Percentiles rank a stretch among this genome's conserved stretches.
These are phyloP conservation scores for Dryas alaskensis DNA, from an alignment of 306 rosid species.

Conservation along the genomic window DNA sequence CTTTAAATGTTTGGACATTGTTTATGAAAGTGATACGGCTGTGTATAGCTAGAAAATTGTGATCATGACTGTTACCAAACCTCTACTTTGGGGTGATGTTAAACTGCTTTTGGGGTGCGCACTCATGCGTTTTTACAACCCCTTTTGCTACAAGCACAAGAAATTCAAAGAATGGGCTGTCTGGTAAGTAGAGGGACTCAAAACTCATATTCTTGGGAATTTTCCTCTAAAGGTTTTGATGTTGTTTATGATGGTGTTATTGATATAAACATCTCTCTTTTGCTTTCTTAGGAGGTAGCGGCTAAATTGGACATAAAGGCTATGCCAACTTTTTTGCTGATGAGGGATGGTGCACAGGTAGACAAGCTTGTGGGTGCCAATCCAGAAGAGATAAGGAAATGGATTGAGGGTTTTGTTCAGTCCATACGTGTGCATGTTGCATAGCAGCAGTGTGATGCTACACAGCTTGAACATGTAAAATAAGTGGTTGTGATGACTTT, in stretches of 20 bases:
- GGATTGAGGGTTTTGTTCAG: constrained; percentile 53
- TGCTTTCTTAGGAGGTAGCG: constrained; percentile 68
- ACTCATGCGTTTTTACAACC: not conserved
- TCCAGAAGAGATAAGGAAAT: constrained; percentile 89
- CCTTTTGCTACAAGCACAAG: no score
- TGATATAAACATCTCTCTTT: not conserved
- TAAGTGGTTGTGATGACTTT: constrained; percentile 27
- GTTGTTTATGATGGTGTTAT: constrained; percentile 6
- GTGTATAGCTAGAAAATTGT: no score
- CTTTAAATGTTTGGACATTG: no score
- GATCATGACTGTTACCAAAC: no score
- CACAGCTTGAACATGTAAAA: constrained; percentile 23
- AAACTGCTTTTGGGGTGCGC: no score
- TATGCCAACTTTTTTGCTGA: constrained; percentile 83
- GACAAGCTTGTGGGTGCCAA: constrained; percentile 90
- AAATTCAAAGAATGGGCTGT: not conserved
- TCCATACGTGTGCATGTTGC: constrained; percentile 41
- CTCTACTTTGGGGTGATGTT: no score
- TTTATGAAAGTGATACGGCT: no score
- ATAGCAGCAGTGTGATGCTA: constrained; percentile 29
- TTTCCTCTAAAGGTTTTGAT: constrained; percentile 10
- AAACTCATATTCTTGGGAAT: not conserved
- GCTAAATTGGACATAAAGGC: constrained; percentile 65
- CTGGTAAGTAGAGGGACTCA: not conserved
- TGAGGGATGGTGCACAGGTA: constrained; percentile 47